Conservation (phyloP, 441 rosid genomes). For the Populus tomentosa region DNA sequence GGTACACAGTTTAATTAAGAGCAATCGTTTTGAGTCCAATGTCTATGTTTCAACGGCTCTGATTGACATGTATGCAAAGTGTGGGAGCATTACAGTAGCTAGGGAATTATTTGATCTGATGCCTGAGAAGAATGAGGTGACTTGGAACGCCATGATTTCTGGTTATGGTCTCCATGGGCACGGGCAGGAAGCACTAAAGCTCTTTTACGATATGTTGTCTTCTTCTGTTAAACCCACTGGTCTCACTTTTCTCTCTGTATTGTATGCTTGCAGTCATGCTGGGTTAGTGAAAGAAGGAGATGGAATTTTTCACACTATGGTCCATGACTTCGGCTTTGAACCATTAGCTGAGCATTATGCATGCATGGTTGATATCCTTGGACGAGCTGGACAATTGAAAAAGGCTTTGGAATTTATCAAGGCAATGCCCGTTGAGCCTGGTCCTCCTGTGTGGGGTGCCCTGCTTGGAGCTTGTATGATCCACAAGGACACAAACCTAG, state of each 20-base stretch:
- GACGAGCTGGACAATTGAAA: constrained; percentile 68
- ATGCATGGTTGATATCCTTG: constrained; percentile 74
- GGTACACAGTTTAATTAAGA: constrained; percentile 55
- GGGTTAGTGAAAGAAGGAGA: constrained; percentile 74
- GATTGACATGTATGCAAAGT: constrained; percentile 80
- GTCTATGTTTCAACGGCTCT: constrained; percentile 69
- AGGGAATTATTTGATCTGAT: constrained; percentile 48
- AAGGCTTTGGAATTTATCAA: constrained; percentile 58
- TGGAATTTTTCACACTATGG: constrained; percentile 56
- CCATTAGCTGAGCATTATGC: constrained; percentile 72
- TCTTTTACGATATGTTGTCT: constrained; percentile 52
- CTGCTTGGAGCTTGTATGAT: constrained; percentile 82
- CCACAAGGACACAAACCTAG: constrained; percentile 61
- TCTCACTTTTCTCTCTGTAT: constrained; percentile 62
- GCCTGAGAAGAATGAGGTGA: constrained; percentile 62
- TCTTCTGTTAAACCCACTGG: constrained; percentile 49
- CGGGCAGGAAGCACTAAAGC: constrained; percentile 57
- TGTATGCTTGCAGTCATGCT: constrained; percentile 83
- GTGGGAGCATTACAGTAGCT: constrained; percentile 71
- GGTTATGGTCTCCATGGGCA: constrained; percentile 81
- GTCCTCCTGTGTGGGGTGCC: constrained; percentile 64
- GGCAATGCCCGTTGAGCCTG: constrained; percentile 53
- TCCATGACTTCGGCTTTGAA: constrained; percentile 43
- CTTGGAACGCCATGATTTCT: constrained; percentile 85
- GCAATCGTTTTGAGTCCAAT: constrained; percentile 48